phyloP scores from a whole-genome alignment of 148 eudicot species.

The Rhododendron ferrugineum region DNA sequence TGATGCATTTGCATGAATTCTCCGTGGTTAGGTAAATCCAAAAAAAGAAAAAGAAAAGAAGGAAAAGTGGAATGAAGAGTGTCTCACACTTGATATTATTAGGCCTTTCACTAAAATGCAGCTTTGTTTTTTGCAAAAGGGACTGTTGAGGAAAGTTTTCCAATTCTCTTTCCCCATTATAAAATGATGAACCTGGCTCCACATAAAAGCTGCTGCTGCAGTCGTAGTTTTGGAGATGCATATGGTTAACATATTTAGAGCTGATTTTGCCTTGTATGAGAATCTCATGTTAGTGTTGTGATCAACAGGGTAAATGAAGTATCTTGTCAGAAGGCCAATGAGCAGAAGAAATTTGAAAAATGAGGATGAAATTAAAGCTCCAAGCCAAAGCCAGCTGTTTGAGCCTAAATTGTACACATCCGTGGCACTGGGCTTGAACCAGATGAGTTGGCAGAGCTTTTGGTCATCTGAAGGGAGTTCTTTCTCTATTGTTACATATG shows the following conservation, averaged over 20 bases:
- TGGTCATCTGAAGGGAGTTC: constrained; percentile 10
- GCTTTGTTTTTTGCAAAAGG: constrained; percentile 33
- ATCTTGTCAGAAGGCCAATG: constrained; percentile 41
- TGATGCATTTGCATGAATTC: neutral
- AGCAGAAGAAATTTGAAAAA: constrained; percentile 37
- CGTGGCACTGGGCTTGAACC: constrained; percentile 44
- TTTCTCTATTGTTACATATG: constrained; percentile 56
- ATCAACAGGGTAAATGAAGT: constrained; percentile 62
- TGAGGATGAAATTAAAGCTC: constrained; percentile 46
- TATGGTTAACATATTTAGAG: constrained; percentile 29
- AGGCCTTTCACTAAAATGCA: constrained; percentile 66
- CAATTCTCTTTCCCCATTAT: constrained; percentile 53
- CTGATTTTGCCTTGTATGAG: constrained; percentile 25
- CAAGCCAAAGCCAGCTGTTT: constrained; percentile 64
- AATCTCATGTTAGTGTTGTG: constrained; percentile 42
- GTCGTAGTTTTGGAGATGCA: constrained; percentile 40
- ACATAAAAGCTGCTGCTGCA: constrained; percentile 42
- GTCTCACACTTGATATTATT: constrained; percentile 59
- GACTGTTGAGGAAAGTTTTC: constrained; percentile 69
- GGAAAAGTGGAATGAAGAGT: neutral
- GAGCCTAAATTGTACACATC: constrained; percentile 48
- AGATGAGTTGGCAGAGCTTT: constrained; percentile 25
- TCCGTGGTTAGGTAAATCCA: too few relatives aligned
- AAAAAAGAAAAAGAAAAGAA: too few relatives aligned
- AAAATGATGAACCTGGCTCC: constrained; percentile 41